Percentiles rank a stretch among this genome's conserved stretches.
Evolutionary conservation across 1,284 basidiomycete genomes (phyloP).

Genomic region (Irpex rosettiformis): DNA sequence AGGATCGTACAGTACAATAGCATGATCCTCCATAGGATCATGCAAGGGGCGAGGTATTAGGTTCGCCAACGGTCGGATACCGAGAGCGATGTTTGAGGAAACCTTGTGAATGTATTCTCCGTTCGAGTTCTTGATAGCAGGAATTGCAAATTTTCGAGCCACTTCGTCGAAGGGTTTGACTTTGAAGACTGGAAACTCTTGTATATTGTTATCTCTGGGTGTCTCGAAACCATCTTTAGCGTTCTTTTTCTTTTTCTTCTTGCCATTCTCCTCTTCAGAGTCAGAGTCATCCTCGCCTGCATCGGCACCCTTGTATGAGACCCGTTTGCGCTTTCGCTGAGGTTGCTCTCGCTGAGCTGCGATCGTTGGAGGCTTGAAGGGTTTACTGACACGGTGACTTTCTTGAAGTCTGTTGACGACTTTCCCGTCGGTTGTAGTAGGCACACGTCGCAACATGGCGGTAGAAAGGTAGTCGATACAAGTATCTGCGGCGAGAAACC

Average conservation of each 20-base stretch:
- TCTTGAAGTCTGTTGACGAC: constrained; percentile 64
- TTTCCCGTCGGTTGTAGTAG: constrained; percentile 66
- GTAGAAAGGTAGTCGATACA: neutral
- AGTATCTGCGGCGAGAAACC: neutral
- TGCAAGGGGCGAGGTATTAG: constrained; percentile 89
- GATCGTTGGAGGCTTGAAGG: constrained; percentile 74
- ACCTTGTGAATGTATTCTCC: constrained; percentile 68
- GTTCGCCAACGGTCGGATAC: constrained; percentile 80
- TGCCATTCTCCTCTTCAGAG: constrained; percentile 44
- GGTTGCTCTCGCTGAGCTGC: constrained; percentile 57
- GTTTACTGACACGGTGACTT: constrained; percentile 68
- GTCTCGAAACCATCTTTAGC: constrained; percentile 47
- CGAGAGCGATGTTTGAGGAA: constrained; percentile 76
- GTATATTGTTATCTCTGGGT: constrained; percentile 43
- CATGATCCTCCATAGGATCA: constrained; percentile 97
- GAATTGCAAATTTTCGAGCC: constrained; percentile 78
- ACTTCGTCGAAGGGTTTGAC: constrained; percentile 76
- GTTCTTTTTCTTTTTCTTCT: constrained; percentile 55
- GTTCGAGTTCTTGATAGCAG: constrained; percentile 80
- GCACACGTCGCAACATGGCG: constrained; percentile 64
- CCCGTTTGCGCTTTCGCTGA: constrained; percentile 76
- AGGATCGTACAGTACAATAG: constrained; percentile 96
- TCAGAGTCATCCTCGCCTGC: constrained; percentile 46
- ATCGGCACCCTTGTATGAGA: constrained; percentile 75
- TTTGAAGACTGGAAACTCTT: constrained; percentile 81